phyloP scores from a whole-genome alignment of 208 protist genomes.

The Angomonas desouzai region DNA sequence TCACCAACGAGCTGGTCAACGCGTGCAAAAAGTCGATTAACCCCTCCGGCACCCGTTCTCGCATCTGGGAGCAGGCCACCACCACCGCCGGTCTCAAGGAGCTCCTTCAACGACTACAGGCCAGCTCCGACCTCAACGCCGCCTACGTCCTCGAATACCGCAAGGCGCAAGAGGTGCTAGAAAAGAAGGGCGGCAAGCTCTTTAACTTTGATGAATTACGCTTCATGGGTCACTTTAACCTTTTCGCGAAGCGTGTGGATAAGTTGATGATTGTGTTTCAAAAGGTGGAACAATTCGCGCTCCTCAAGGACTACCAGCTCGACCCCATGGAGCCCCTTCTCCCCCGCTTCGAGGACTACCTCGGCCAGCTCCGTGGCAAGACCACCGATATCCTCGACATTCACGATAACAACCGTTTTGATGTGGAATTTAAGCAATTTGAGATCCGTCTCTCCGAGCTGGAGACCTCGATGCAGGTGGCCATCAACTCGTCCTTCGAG shows the following conservation, averaged over 20 bases:
- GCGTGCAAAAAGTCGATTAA: constrained; percentile 93
- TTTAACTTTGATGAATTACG: constrained; percentile 94
- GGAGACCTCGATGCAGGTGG: constrained; percentile 93
- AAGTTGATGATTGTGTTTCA: constrained; percentile 96
- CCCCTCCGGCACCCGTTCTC: constrained; percentile 72
- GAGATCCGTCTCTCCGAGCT: constrained; percentile 91
- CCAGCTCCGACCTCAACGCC: constrained; percentile 90
- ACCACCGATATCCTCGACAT: constrained; percentile 95
- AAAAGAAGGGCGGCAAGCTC: constrained; percentile 64
- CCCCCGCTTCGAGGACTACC: constrained; percentile 90
- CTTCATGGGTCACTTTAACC: constrained; percentile 97
- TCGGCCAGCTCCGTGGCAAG: constrained; percentile 90
- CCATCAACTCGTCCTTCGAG: constrained; percentile 95
- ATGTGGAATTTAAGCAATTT: constrained; percentile 95
- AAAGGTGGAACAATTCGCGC: constrained; percentile 95
- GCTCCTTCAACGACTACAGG: constrained; percentile 77
- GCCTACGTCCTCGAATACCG: constrained; percentile 93
- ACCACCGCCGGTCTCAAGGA: constrained; percentile 65
- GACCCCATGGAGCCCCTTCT: constrained; percentile 94
- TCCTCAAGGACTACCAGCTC: constrained; percentile 91
- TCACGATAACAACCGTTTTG: constrained; percentile 93
- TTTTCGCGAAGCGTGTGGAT: constrained; percentile 96
- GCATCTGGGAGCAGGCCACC: constrained; percentile 92
- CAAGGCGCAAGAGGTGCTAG: constrained; percentile 86
- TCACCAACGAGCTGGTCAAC: constrained; percentile 96